Conservation (phyloP, 2,329 filamentous ascomycete genomes). For the Dissoconium aciculare region DNA sequence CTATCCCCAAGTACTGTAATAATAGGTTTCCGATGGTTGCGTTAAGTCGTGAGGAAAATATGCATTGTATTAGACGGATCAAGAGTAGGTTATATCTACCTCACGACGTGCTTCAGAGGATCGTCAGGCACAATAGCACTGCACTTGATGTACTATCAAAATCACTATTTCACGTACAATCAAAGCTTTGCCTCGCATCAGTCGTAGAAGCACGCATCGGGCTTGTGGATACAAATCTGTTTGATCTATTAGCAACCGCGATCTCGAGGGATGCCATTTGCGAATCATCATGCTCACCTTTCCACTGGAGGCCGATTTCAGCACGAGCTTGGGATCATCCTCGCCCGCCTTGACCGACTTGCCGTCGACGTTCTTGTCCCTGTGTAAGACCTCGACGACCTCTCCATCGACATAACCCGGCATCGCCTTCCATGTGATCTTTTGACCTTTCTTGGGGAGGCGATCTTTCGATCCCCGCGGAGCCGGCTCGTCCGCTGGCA, state of each 20-base stretch:
- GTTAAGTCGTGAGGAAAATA: no score
- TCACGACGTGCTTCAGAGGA: no score
- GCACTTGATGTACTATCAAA: no score
- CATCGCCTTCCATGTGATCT: conserved; percentile 28
- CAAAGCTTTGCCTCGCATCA: no score
- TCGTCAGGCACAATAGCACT: no score
- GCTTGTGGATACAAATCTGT: conserved; percentile 29
- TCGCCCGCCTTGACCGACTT: conserved; percentile 29
- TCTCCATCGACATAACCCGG: conserved; percentile 29
- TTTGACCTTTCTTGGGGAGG: conserved; percentile 29
- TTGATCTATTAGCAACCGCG: no score
- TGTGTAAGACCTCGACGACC: conserved; percentile 29
- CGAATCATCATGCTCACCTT: conserved; percentile 16
- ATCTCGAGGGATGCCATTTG: background rate
- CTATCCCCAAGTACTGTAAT: no score
- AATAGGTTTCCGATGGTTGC: no score
- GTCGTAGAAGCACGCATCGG: conserved; percentile 30
- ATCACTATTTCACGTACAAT: no score
- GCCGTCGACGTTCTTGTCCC: conserved; percentile 28
- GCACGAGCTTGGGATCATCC: conserved; percentile 30
- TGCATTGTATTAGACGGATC: no score
- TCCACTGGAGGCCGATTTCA: conserved; percentile 26
- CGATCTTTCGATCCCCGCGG: conserved; percentile 21
- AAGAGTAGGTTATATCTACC: no score
- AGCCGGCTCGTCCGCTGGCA: conserved; percentile 17